Evolutionary conservation across 1,139 yeast genomes (phyloP).

Genomic region (Diutina sp.): DNA sequence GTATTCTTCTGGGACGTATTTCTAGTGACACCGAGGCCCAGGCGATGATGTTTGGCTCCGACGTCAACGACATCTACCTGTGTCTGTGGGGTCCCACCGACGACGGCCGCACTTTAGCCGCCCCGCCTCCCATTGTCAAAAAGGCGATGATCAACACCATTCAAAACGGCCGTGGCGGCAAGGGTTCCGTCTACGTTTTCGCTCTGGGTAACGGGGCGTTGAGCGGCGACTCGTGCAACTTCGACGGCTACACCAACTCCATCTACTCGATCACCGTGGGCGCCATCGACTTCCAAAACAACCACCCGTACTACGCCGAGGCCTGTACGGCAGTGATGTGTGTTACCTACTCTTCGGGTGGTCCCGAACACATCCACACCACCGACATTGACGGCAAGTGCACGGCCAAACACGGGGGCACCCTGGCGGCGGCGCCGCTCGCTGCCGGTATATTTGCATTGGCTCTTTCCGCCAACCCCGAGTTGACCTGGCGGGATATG

Average conservation of each 20-base stretch:
- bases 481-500: conserved; percentile 90
- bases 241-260: conserved; percentile 95
- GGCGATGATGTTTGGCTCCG: conserved; percentile 68
- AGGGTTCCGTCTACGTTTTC: conserved; percentile 86
- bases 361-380: conserved; percentile 82
- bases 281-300: conserved; percentile 77
- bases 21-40: conserved; percentile 86
- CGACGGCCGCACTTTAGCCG: conserved; percentile 78
- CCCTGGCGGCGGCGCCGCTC: conserved; percentile 97
- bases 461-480: conserved; percentile 70
- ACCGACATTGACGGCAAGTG: conserved; percentile 75
- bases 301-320: conserved; percentile 84
- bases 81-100: conserved; percentile 99
- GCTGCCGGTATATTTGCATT: conserved; percentile 92
- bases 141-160: conserved; percentile 78
- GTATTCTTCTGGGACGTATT: conserved; percentile 73
- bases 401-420: conserved; percentile 77
- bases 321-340: conserved; percentile 92
- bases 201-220: conserved; percentile 94
- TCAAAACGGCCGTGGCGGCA: conserved; percentile 68
- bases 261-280: conserved; percentile 93
- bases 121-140: conserved; percentile 66
- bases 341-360: conserved; percentile 90
- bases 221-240: conserved; percentile 81
- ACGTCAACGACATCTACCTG: conserved; percentile 80